Base-by-base conservation (phyloP, 2,329 filamentous ascomycete species). In the Scolecobasidium constrictum region DNA sequence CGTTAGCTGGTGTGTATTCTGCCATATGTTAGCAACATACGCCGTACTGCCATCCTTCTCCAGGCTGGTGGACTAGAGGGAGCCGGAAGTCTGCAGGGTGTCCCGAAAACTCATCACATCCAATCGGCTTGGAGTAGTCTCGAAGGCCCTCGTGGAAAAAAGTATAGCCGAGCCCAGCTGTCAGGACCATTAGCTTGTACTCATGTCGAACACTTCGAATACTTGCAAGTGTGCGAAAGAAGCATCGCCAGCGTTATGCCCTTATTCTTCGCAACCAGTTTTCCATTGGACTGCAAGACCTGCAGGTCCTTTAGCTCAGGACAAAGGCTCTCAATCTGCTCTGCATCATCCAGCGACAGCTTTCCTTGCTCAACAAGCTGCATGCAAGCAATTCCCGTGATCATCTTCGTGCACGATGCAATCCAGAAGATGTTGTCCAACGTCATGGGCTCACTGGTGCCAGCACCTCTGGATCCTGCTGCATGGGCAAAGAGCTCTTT, bases 131-230 rank as follows among this genome's bases (percentile, higher is more conserved):
- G 5, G 19, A 12, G 37, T 62, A 71, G n/a, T 75, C 59, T 12
- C 66, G 52, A 19, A 77, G 52, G 1, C 62, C 56, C 31, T 71
- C 63, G 47, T 71, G 70, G 50, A 72, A 71, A 47, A 78, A 74
- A 0, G 67, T 58, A 52, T 80, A 80, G 0, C 69, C 71, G 18
- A 78, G 77, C 0, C 77, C 75, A 26, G 73, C 65, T 23, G 66
- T 9, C n/a, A n/a, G n/a, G n/a, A n/a, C n/a, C n/a, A n/a, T n/a
- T n/a, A n/a, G n/a, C n/a, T n/a, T n/a, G n/a, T n/a, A n/a, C n/a
- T n/a, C n/a, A n/a, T n/a, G n/a, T n/a, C n/a, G n/a, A n/a, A n/a
- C n/a, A n/a, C n/a, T n/a, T n/a, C n/a, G n/a, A n/a, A n/a, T 4
- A 20, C 35, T 49, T 48, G 56, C 57, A 49, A 2, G 59, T 61